Base-by-base conservation (phyloP, 441 rosid genomes). In the Kokia cookei region DNA sequence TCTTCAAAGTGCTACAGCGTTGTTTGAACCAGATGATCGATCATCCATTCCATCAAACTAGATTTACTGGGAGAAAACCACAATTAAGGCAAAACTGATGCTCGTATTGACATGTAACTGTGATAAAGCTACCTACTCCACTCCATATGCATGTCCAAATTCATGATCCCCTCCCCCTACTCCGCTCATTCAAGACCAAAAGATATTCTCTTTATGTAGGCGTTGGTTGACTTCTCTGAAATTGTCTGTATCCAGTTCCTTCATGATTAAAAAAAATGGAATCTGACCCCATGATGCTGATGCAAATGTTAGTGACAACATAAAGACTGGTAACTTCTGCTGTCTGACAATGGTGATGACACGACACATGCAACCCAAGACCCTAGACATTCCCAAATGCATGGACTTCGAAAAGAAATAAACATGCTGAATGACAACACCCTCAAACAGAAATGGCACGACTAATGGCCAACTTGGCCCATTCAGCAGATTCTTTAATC, bases 381-480 rank as follows among this genome's bases (percentile, higher is more conserved):
- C 86, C 87, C 85, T 73, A 84, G 40, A 86, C 83, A 73, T 86
- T 85, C 87, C 79, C 89, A 81, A 83, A 88, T 86, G 92, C 92
- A 86, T 88, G 94, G 82, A 90, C 84, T 47, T 66, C 7, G 40
- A 43, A 66, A 24, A 66, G 42, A 66, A 47, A 47, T 26, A 47
- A 66, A 66, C 57, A 66, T 24, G 71, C 57, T 47, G 40, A 47
- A 47, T 14, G 57, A 3, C 22, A 26, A 79, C 60, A 27, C 77
- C 80, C 83, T 90, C 88, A 88, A 83, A 84, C 84, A 78, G 92
- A 83, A 55, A 87, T 83, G 61, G 92, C 90, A 48, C 87, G 89
- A 71, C 78, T 81, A 60, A 90, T 85, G 77, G 94, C 92, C 84
- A 83, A 82, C 78, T 85, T 90, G 50, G 91, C 88, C 94, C 94